Base-by-base conservation (phyloP, 106 monocot species). In the Xerophyta viscosa region DNA sequence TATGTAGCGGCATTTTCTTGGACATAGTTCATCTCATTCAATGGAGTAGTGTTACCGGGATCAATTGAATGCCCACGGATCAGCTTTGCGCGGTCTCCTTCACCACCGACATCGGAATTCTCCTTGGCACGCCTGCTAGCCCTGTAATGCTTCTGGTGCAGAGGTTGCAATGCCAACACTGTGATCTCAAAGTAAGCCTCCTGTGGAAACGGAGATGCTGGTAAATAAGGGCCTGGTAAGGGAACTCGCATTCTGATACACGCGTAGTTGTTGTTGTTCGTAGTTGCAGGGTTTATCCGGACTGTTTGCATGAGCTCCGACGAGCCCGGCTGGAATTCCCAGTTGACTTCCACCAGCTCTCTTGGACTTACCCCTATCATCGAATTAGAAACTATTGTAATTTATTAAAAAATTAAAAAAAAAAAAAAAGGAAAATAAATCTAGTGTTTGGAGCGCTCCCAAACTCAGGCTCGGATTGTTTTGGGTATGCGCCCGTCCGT, bases 141-240 rank as follows among this genome's bases (percentile, higher is more conserved):
- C 0, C 45, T 27, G 10, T 52, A 12, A 14, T 17, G 54, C 11
- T 23, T 52, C 29, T 4, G 21, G 2, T 14, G 57, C 27, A 13
- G 41, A 0, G 68, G 39, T 41, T 91, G 65, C 10, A 87, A 42
- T 56, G 71, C 52, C n/a, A 80, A 25, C 45, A 87, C 54, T 20
- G 77, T 77, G 57, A 93, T 74, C 61, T 93, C 92, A 24, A 87
- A 87, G 51, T 93, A 93, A 18, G 83, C 83, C 23, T 93, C 87
- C 46, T 80, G 77, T 4, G 92, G 92, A 50, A 92, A 92, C 3
- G 76, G 67, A 15, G 62, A n/a, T 5, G 60, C 51, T 24, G 31
- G 46, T n/a, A 74, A 48, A 0, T 48, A 31, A 14, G 92, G 92
- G 2, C 92, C 92, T 0, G 92, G 92, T 18, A 93, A 27, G 1